phyloP scores from a whole-genome alignment of 345 rosid species.

The Linum lewisii region DNA sequence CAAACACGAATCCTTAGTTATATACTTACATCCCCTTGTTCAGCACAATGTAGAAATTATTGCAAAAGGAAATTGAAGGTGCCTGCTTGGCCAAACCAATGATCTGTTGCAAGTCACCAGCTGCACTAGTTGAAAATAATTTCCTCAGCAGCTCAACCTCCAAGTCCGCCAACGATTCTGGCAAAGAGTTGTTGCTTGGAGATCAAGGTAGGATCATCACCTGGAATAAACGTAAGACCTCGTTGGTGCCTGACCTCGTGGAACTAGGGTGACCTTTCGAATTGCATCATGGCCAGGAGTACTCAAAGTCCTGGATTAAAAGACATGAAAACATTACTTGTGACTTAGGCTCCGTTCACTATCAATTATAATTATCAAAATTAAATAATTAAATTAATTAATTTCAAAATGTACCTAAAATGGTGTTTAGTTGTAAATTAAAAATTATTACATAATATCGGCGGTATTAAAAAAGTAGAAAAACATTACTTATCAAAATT shows the following conservation, averaged over 20 bases:
- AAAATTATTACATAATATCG: too few relatives aligned
- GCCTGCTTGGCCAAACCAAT: slow-evolving; percentile 59
- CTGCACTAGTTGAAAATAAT: slow-evolving; percentile 59
- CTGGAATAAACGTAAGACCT: slow-evolving; percentile 62
- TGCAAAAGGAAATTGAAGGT: not conserved
- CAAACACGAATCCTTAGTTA: too few relatives aligned
- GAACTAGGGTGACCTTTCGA: slow-evolving; percentile 57
- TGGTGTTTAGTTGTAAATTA: too few relatives aligned
- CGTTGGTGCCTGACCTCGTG: slow-evolving; percentile 78
- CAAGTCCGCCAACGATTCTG: slow-evolving; percentile 63
- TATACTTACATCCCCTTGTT: not conserved
- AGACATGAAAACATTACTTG: too few relatives aligned
- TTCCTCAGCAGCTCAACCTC: slow-evolving; percentile 70
- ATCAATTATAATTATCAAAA: too few relatives aligned
- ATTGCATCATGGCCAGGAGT: slow-evolving; percentile 66
- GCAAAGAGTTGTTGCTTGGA: slow-evolving; percentile 57
- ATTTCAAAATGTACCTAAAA: too few relatives aligned
- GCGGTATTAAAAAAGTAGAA: too few relatives aligned
- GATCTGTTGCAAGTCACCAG: slow-evolving; percentile 56
- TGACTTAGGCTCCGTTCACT: too few relatives aligned
- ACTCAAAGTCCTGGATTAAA: too few relatives aligned
- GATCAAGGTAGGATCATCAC: slow-evolving; percentile 49
- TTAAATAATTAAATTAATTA: too few relatives aligned
- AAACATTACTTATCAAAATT: too few relatives aligned
- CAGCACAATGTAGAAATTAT: not conserved